phyloP scores from a whole-genome alignment of 2,329 filamentous ascomycete species.

The Triangularia setosa region DNA sequence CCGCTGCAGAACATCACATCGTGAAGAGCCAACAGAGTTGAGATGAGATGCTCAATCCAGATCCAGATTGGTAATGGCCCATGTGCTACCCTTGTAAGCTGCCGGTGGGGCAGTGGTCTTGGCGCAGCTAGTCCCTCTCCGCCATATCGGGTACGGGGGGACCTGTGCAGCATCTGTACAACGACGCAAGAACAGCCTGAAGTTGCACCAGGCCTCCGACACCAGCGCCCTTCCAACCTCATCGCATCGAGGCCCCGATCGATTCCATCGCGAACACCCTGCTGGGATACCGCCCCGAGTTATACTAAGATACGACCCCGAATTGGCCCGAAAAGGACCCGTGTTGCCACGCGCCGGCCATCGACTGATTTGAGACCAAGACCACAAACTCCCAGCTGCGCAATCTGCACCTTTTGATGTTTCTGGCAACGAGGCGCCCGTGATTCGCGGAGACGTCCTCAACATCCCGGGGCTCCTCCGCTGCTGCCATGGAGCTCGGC shows the following conservation, averaged over 20 bases:
- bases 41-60: too few relatives aligned
- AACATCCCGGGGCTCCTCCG: neutral
- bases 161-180: slow-evolving; percentile 7
- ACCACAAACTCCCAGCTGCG: neutral
- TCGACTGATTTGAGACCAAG: neutral
- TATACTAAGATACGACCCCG: neutral
- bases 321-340: slow-evolving; percentile 5
- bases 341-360: slow-evolving; percentile 6
- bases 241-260: slow-evolving; percentile 1
- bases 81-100: slow-evolving; percentile 16
- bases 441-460: slow-evolving; percentile 18
- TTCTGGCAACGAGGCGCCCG: slow-evolving; percentile 6
- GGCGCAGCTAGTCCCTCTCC: slow-evolving; percentile 8
- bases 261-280: slow-evolving; percentile 1
- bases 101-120: slow-evolving; percentile 3
- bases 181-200: slow-evolving; percentile 16
- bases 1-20: neutral
- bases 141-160: slow-evolving; percentile 7
- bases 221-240: slow-evolving; percentile 2
- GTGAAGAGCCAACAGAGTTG: too few relatives aligned
- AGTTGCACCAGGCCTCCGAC: slow-evolving; percentile 16
- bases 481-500: slow-evolving; percentile 28
- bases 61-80: neutral
- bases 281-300: neutral
- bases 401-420: slow-evolving; percentile 15